Evolutionary conservation across 345 rosid species (phyloP).

Genomic region (Aegle marmelos): DNA sequence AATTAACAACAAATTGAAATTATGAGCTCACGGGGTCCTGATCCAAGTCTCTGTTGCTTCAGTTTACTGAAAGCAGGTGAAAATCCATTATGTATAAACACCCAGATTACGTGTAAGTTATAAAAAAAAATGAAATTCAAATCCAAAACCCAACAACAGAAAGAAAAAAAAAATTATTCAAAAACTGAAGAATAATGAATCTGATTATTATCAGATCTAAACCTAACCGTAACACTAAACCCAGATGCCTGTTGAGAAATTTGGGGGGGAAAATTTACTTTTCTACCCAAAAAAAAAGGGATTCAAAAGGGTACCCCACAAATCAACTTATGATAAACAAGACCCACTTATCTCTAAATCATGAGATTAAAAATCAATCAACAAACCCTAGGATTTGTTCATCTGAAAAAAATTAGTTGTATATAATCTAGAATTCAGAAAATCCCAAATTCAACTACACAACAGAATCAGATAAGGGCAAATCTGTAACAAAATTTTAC

Average conservation of each 20-base stretch:
- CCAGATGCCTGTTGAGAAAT: slow-evolving; percentile 21
- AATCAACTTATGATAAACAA: slow-evolving; percentile 30
- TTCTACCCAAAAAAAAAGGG: slow-evolving; percentile 7
- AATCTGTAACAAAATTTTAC: slow-evolving; percentile 23
- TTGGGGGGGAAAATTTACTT: slow-evolving; percentile 18
- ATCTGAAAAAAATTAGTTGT: not conserved
- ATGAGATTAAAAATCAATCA: slow-evolving; percentile 12
- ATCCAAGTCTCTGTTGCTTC: slow-evolving; percentile 34
- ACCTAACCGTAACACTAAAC: slow-evolving; percentile 27
- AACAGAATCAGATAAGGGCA: slow-evolving; percentile 34
- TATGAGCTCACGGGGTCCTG: slow-evolving; percentile 34
- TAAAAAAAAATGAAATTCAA: slow-evolving; percentile 1
- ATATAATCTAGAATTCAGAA: not conserved
- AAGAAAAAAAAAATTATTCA: not conserved
- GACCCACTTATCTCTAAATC: slow-evolving; percentile 27
- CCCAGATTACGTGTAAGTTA: slow-evolving; percentile 16
- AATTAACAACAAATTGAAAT: not conserved
- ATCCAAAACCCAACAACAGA: slow-evolving; percentile 18
- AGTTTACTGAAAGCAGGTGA: slow-evolving; percentile 35
- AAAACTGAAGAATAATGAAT: not conserved
- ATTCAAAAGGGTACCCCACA: slow-evolving; percentile 28
- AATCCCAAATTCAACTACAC: slow-evolving; percentile 12
- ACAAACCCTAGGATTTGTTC: slow-evolving; percentile 15
- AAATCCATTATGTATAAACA: slow-evolving; percentile 32
- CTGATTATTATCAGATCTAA: slow-evolving; percentile 45